These are phyloP conservation scores for Lentinus tigrinus DNA, from an alignment of 768 basidiomycete species.

Conservation along the genomic window DNA sequence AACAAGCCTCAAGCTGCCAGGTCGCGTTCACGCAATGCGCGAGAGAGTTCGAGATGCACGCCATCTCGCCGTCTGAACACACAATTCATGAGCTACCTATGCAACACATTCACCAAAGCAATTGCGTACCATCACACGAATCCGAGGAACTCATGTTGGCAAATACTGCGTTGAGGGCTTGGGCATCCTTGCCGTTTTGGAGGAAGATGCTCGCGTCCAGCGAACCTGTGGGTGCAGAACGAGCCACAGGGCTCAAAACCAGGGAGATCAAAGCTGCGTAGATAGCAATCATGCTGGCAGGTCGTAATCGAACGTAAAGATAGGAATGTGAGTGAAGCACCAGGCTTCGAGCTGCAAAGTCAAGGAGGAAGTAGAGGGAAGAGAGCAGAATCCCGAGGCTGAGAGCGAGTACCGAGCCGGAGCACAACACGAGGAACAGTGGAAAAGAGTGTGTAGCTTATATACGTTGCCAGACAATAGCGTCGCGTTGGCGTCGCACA, in stretches of 20 bases:
- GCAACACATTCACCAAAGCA: not conserved
- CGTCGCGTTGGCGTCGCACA: not conserved
- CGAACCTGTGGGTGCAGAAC: constrained; percentile 18
- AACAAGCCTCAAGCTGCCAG: constrained; percentile 42
- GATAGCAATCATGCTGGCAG: not conserved
- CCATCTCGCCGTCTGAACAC: constrained; percentile 40
- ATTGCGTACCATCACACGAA: constrained; percentile 44
- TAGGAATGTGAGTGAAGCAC: constrained; percentile 25
- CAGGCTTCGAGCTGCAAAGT: constrained; percentile 22
- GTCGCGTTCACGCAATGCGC: constrained; percentile 41
- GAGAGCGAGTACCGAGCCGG: constrained; percentile 9
- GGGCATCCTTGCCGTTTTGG: constrained; percentile 49
- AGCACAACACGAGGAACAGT: constrained; percentile 11
- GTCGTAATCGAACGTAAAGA: not conserved
- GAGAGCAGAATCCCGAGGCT: too few species aligned
- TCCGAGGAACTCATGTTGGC: constrained; percentile 38
- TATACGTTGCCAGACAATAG: constrained; percentile 1
- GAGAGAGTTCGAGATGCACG: constrained; percentile 42
- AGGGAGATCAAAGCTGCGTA: constrained; percentile 1
- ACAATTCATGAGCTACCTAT: not conserved
- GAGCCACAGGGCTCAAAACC: not conserved
- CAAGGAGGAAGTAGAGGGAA: not conserved
- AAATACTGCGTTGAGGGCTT: constrained; percentile 50
- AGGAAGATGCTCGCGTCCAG: constrained; percentile 43
- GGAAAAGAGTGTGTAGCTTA: not conserved